Evolutionary conservation across 768 basidiomycete species (phyloP).

Genomic region (Rhodotorula diobovata): DNA sequence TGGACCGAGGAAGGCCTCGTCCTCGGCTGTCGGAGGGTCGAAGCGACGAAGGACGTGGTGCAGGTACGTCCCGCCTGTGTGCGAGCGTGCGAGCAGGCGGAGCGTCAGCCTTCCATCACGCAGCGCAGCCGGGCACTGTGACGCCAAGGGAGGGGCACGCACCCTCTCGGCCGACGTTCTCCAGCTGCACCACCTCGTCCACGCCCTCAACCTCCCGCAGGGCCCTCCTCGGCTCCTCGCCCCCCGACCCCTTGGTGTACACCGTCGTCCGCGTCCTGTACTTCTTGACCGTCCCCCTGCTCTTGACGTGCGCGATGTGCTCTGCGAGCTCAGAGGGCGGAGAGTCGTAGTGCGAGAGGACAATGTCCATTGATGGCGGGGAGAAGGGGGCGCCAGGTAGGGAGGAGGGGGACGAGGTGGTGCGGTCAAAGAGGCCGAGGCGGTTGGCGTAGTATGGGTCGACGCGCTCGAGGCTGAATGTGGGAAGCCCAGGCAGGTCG

Average conservation of each 20-base stretch:
- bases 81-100: neutral
- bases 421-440: neutral
- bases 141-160: neutral
- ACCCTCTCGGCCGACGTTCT: conserved; percentile 13
- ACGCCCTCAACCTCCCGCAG: neutral
- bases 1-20: neutral
- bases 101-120: too few relatives aligned
- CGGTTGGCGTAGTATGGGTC: neutral
- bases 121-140: neutral
- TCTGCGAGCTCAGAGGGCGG: neutral
- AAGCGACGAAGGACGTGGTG: conserved; percentile 11
- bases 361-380: conserved; percentile 13
- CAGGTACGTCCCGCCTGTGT: conserved; percentile 19
- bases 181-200: conserved; percentile 10
- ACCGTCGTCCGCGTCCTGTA: neutral
- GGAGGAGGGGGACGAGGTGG: neutral
- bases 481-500: neutral
- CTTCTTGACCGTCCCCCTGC: neutral
- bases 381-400: neutral
- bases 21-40: neutral
- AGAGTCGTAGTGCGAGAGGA: conserved; percentile 4
- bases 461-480: neutral
- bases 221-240: neutral
- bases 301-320: conserved; percentile 1
- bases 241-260: conserved; percentile 1